Conservation (phyloP, 23 red algal genomes). For the Chondrus crispus region DNA sequence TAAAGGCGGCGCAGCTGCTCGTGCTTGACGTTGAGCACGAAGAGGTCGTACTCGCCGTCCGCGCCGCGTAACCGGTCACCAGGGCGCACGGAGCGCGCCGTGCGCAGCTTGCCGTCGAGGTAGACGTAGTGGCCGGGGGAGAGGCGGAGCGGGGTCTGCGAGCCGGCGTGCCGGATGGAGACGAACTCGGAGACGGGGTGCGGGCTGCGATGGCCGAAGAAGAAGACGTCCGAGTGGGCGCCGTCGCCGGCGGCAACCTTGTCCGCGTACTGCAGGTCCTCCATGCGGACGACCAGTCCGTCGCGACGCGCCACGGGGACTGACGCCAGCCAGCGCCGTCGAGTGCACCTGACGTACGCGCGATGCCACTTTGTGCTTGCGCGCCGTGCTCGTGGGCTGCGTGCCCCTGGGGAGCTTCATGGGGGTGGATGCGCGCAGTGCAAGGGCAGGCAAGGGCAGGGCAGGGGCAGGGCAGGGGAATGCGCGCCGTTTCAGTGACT, state of each 20-base stretch:
- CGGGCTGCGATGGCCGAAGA: conserved; percentile 54
- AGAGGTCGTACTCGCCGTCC: conserved; percentile 5
- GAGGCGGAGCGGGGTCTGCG: conserved; percentile 35
- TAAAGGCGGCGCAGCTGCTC: conserved; percentile 26
- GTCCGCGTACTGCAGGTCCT: conserved; percentile 12
- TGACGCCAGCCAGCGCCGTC: no score
- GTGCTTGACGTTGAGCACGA: background rate
- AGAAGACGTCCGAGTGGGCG: conserved; percentile 64
- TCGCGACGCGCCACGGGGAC: no score
- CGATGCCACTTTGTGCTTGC: no score
- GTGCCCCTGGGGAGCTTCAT: no score
- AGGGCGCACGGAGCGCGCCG: conserved; percentile 14
- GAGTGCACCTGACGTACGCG: no score
- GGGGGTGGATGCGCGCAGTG: no score
- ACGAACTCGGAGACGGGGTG: conserved; percentile 22
- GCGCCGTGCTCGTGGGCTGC: no score
- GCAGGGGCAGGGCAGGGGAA: no score
- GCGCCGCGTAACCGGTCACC: conserved; percentile 51
- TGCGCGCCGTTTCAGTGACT: no score
- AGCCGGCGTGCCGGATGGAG: conserved; percentile 24
- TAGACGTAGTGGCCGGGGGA: conserved; percentile 65
- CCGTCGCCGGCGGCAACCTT: conserved; percentile 52
- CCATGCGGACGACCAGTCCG: conserved; percentile 28
- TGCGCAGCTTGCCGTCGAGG: conserved; percentile 58
- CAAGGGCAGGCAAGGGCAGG: no score